These are phyloP conservation scores for Phytophthora uliginosa DNA, from an alignment of 352 stramenopile species.

Conservation along the genomic window DNA sequence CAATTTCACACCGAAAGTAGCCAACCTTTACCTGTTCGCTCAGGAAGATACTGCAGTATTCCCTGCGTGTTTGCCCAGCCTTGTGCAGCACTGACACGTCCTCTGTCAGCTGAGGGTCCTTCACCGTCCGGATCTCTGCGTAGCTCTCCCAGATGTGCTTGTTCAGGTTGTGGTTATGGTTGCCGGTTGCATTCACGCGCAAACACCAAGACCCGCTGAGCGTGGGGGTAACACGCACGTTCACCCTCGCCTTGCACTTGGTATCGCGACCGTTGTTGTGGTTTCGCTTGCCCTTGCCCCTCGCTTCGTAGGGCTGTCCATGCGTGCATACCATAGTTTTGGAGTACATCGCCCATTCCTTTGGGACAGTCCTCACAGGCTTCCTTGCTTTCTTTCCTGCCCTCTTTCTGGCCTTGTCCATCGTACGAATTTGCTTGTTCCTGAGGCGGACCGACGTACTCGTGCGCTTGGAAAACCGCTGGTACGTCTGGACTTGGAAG, in stretches of 20 bases:
- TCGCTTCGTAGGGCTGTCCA: neutral
- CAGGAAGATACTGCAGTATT: neutral
- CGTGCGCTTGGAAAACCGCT: neutral
- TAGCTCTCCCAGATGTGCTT: conserved; percentile 5
- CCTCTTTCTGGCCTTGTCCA: neutral
- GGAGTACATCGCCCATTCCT: neutral
- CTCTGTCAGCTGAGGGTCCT: neutral
- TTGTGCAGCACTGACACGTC: conserved; percentile 6
- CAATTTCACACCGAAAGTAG: conserved; percentile 3
- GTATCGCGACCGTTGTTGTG: conserved; percentile 3
- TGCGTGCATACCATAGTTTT: conserved; percentile 11
- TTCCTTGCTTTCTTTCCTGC: neutral
- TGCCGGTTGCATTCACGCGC: neutral
- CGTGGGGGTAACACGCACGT: neutral
- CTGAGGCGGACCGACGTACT: neutral
- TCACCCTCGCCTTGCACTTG: conserved; percentile 3
- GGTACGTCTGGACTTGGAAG: neutral
- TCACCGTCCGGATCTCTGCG: conserved; percentile 1
- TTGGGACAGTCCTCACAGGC: neutral
- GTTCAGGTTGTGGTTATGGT: conserved; percentile 16
- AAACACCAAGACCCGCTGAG: neutral
- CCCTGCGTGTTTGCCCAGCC: neutral
- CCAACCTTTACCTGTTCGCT: neutral
- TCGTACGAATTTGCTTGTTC: neutral
- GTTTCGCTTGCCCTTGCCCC: neutral